Evolutionary conservation across 1,284 basidiomycete species (phyloP).

Genomic region (Boletus semigastroideus): DNA sequence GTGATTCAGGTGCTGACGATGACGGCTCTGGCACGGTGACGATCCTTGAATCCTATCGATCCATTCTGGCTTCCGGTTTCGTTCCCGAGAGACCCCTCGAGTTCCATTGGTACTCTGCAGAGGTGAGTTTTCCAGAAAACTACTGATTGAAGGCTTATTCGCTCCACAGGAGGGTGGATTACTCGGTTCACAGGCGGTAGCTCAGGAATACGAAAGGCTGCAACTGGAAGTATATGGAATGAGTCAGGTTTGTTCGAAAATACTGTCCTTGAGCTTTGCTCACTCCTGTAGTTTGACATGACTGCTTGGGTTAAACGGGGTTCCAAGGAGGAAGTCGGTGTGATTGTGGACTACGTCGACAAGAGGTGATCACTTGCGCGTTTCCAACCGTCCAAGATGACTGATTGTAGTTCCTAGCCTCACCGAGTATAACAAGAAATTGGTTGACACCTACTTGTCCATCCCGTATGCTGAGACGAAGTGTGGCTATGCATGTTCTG

Average conservation of each 20-base stretch:
- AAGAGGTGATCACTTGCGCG: conserved; percentile 40
- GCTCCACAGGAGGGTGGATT: conserved; percentile 81
- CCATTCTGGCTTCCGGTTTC: conserved; percentile 78
- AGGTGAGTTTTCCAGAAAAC: conserved; percentile 44
- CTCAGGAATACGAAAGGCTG: conserved; percentile 68
- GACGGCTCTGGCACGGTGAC: conserved; percentile 92
- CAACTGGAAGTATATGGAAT: conserved; percentile 78
- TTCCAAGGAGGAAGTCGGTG: conserved; percentile 83
- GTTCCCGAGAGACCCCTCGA: conserved; percentile 79
- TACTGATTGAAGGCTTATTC: not conserved
- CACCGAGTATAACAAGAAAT: conserved; percentile 76
- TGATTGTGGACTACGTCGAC: conserved; percentile 89
- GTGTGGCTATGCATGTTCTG: conserved; percentile 95
- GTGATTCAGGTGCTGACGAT: conserved; percentile 73
- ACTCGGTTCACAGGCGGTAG: conserved; percentile 92
- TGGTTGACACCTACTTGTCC: conserved; percentile 76
- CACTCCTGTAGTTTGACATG: conserved; percentile 76
- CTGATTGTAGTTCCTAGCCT: conserved; percentile 44
- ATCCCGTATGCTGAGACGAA: conserved; percentile 79
- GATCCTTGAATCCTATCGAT: conserved; percentile 87
- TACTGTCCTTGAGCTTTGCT: not conserved
- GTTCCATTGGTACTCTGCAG: conserved; percentile 96
- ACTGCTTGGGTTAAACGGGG: conserved; percentile 95
- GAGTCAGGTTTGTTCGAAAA: conserved; percentile 63
- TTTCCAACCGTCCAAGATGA: not conserved